These are phyloP conservation scores for Terana coerulea DNA, from an alignment of 768 basidiomycete species.

Conservation along the genomic window DNA sequence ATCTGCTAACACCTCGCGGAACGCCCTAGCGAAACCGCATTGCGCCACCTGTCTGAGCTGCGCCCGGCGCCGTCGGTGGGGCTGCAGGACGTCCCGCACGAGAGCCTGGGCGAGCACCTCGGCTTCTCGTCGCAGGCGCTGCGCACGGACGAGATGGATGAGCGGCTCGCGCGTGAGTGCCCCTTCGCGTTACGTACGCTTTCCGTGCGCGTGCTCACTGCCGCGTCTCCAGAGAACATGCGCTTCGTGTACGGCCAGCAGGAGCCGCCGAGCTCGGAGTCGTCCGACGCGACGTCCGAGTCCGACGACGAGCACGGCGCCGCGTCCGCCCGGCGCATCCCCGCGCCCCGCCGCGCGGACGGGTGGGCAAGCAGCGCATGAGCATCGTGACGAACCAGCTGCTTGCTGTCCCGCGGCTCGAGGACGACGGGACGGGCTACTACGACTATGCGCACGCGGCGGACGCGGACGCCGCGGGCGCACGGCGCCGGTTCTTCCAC, in stretches of 20 bases:
- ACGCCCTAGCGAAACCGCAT: constrained; percentile 40
- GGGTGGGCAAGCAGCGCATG: constrained; percentile 51
- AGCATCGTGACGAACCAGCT: constrained; percentile 60
- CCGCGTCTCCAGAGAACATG: constrained; percentile 49
- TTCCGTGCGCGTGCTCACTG: background rate
- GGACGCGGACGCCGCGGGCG: constrained; percentile 2
- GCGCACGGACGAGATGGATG: constrained; percentile 59
- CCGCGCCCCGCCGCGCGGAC: constrained; percentile 25
- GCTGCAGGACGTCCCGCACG: constrained; percentile 78
- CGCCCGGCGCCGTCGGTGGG: constrained; percentile 80
- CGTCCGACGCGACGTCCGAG: constrained; percentile 25
- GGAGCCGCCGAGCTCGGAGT: constrained; percentile 24
- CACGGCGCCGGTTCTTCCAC: constrained; percentile 58
- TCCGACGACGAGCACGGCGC: constrained; percentile 50
- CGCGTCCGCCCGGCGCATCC: constrained; percentile 26
- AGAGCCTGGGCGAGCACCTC: constrained; percentile 61
- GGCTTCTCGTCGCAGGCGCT: constrained; percentile 51
- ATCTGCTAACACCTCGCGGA: constrained; percentile 16
- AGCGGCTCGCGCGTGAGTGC: constrained; percentile 64
- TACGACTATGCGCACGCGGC: constrained; percentile 26
- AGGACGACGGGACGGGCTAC: constrained; percentile 37
- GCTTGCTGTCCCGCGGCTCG: constrained; percentile 41
- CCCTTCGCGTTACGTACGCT: background rate
- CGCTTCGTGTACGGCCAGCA: constrained; percentile 47
- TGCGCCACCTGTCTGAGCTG: constrained; percentile 55